Evolutionary conservation across 208 protist species (phyloP), one percentile per base, ranked within the genome.

Genomic region (Trypanosoma congolense): DNA sequence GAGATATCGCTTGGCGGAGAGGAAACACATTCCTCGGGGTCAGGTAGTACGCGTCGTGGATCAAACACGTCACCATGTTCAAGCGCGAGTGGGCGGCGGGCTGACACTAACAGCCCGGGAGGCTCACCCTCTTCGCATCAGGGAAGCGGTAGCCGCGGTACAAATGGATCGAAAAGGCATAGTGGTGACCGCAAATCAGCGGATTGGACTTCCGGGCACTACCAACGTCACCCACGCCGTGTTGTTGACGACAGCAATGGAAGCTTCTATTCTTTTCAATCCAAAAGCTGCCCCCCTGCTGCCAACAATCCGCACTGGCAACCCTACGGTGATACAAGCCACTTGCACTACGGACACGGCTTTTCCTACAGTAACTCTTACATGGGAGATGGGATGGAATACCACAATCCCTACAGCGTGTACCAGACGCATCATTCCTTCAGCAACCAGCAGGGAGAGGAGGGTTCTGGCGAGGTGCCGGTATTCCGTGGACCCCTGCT

Each of bases 1-100:
- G 54, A 83, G 26, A 72, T 79, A 4, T 44, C 65, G 0, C 60
- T 82, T 16, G 69, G 62, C 46, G 47, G 53, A 41, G 67, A 60
- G 43, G 66, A 84, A 9, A 65, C 65, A 25, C 29, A 55, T 22
- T 49, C 52, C 45, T 22, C 45, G 26, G 52, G 50, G 8, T 35
- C 45, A n/a, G 19, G 35, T n/a, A 30, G 29, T 16, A 36, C 49
- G 24, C 31, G 50, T n/a, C 43, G 33, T 35, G 50, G 24, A 35
- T n/a, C n/a, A n/a, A n/a, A n/a, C n/a, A n/a, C n/a, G n/a, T n/a
- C n/a, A n/a, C n/a, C n/a, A n/a, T n/a, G n/a, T n/a, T n/a, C n/a
- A n/a, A n/a, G n/a, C n/a, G n/a, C n/a, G n/a, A n/a, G n/a, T n/a
- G n/a, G n/a, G n/a, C n/a, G n/a, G n/a, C n/a, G n/a, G n/a, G n/a